Evolutionary conservation across 2,329 filamentous ascomycete genomes (phyloP).

Genomic region (Blastomyces emzantsi): DNA sequence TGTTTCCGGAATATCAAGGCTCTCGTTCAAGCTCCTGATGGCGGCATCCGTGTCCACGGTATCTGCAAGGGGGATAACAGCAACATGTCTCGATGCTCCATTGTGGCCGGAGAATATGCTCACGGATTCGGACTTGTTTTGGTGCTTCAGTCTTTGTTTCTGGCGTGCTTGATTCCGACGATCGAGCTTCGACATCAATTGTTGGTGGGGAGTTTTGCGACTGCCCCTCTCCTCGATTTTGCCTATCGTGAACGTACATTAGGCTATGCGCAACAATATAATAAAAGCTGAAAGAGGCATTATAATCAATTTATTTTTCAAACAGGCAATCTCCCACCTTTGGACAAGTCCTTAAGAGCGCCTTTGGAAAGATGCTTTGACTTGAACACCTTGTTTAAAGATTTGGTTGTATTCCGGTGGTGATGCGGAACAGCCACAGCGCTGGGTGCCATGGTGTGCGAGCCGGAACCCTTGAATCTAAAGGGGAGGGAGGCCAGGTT

Average conservation of each 20-base stretch:
- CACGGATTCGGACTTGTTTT: conserved; percentile 68
- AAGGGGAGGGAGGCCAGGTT: conserved; percentile 52
- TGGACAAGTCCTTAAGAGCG: conserved; percentile 71
- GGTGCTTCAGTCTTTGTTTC: conserved; percentile 71
- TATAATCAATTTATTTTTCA: background rate
- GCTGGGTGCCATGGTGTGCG: conserved; percentile 63
- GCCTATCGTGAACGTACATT: conserved; percentile 44
- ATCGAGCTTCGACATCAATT: conserved; percentile 95
- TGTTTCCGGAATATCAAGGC: conserved; percentile 66
- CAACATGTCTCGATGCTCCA: conserved; percentile 79
- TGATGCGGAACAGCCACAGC: conserved; percentile 58
- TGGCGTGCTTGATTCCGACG: conserved; percentile 92
- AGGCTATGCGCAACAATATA: background rate
- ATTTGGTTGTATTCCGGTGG: conserved; percentile 88
- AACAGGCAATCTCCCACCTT: conserved; percentile 49
- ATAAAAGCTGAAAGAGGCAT: background rate
- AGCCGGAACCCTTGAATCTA: conserved; percentile 65
- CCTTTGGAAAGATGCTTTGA: conserved; percentile 83
- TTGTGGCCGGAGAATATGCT: conserved; percentile 79
- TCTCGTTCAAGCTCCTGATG: conserved; percentile 62
- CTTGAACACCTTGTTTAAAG: conserved; percentile 83
- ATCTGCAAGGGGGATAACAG: conserved; percentile 72
- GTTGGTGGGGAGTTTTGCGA: conserved; percentile 86
- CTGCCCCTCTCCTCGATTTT: conserved; percentile 68
- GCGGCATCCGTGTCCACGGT: conserved; percentile 60